phyloP scores from a whole-genome alignment of 139 green algal species.

The Limnomonas spitsbergensis region DNA sequence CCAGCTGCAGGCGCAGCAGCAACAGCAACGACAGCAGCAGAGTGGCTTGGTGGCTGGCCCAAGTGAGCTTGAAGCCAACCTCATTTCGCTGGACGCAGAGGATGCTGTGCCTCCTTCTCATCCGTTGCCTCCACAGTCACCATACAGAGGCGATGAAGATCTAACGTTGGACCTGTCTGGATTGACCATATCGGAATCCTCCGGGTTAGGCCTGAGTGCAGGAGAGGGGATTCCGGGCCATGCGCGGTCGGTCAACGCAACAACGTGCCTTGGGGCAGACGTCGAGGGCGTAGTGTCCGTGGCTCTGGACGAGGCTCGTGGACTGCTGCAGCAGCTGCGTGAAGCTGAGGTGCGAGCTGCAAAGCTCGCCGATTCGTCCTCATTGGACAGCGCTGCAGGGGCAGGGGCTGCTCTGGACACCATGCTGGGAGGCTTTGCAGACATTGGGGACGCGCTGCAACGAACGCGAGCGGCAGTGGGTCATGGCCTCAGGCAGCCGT shows the following conservation, averaged over 20 bases:
- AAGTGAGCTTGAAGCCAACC: too few species aligned
- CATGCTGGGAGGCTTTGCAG: constrained; percentile 2
- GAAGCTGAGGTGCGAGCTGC: not conserved
- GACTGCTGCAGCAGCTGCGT: not conserved
- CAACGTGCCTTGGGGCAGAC: constrained; percentile 3
- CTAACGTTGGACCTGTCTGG: not conserved
- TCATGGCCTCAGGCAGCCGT: not conserved
- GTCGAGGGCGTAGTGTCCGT: not conserved
- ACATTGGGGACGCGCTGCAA: not conserved
- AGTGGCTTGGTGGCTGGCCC: too few species aligned
- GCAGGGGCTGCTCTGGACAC: not conserved
- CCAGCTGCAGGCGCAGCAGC: not conserved
- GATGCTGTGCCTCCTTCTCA: too few species aligned
- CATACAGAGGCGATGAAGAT: too few species aligned
- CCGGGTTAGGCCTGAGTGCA: too few species aligned
- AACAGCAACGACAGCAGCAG: not conserved
- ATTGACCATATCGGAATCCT: too few species aligned
- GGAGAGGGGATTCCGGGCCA: too few species aligned
- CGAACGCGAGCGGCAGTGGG: not conserved
- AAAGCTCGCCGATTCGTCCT: not conserved
- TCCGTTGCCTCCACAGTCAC: too few species aligned
- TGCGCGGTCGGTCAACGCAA: too few species aligned
- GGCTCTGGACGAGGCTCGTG: not conserved
- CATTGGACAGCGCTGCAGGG: not conserved
- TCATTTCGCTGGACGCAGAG: too few species aligned